Base-by-base conservation (phyloP, 2,329 filamentous ascomycete species). In the Colletotrichum liriopes region DNA sequence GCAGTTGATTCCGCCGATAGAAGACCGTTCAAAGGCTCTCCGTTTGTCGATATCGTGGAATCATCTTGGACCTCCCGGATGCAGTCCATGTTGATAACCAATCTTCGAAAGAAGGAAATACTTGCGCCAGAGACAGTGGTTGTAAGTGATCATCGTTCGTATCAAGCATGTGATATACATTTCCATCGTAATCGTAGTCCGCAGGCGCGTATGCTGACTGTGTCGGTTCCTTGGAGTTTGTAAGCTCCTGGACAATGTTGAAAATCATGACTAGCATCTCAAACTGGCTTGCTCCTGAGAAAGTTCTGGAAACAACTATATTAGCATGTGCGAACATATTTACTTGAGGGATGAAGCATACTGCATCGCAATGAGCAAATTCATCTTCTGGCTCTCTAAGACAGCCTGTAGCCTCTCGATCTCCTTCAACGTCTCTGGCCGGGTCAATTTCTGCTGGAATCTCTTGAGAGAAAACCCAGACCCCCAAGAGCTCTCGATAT, bases 341-440 rank as follows among this genome's bases (percentile, higher is more conserved):
- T 3, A 14, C 12, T 5, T 20, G 16, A 1, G 26, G 26, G 7
- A 32, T 32, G 26, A 18, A 3, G 16, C 26, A 14, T 54, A 67
- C 56, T 61, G 65, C 65, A 67, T 67, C 8, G 55, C 65, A 20
- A 54, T n/a, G 12, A 61, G 47, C 20, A 61, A 54, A 35, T 45
- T 61, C 26, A 18, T 43, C 47, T 67, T 61, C 29, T 67, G 65
- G 14, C 55, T 37, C 26, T 67, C 45, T 37, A 67, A 67, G 18
- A 14, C 11, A 2, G 8, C 12, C 20, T 61, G 65, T 29, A 67
- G 51, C 55, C 12, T 60, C 5, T 49, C 11, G 1, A 67, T 67
- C 16, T 67, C 64, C 35, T 55, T 32, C 54, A 60, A 37, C 0
- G 59, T 20, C n/a, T 67, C 64, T 14, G 35, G 43, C 3, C 54